phyloP scores from a whole-genome alignment of 1,284 basidiomycete genomes.

The Cutaneotrichosporon sp. region DNA sequence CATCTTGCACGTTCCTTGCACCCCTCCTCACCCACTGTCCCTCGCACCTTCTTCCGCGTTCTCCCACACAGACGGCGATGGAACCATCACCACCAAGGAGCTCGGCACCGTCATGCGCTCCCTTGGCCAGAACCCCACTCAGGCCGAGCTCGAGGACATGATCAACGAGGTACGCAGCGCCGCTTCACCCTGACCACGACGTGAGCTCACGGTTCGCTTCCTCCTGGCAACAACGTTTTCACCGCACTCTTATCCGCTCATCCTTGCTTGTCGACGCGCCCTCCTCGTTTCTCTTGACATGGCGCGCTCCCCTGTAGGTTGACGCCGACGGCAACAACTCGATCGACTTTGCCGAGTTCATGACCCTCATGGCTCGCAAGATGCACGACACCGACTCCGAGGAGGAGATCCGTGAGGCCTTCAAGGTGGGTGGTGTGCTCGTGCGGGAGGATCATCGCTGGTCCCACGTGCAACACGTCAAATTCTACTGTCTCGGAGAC shows the following conservation, averaged over 20 bases:
- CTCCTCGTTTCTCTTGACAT: not conserved
- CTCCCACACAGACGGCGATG: conserved; percentile 76
- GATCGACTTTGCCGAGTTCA: conserved; percentile 93
- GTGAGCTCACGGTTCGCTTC: conserved; percentile 13
- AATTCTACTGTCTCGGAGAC: too few relatives aligned
- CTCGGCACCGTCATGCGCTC: conserved; percentile 97
- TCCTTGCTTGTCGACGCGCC: not conserved
- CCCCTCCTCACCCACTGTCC: not conserved
- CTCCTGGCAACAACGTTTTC: not conserved
- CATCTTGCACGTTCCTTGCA: not conserved
- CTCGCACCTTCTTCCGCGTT: not conserved
- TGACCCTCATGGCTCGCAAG: conserved; percentile 95
- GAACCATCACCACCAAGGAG: conserved; percentile 93
- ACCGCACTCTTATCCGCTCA: not conserved
- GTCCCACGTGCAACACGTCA: too few relatives aligned
- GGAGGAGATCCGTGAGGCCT: conserved; percentile 67
- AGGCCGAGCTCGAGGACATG: conserved; percentile 95
- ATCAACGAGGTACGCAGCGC: conserved; percentile 73
- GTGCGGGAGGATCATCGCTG: not conserved
- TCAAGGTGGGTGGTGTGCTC: conserved; percentile 55
- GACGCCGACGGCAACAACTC: conserved; percentile 73
- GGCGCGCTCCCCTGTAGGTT: conserved; percentile 42
- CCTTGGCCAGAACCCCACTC: conserved; percentile 93
- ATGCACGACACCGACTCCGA: conserved; percentile 88
- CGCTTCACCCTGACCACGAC: not conserved